Conservation (phyloP, 768 basidiomycete species). For the Auricularia auricula-judae region DNA sequence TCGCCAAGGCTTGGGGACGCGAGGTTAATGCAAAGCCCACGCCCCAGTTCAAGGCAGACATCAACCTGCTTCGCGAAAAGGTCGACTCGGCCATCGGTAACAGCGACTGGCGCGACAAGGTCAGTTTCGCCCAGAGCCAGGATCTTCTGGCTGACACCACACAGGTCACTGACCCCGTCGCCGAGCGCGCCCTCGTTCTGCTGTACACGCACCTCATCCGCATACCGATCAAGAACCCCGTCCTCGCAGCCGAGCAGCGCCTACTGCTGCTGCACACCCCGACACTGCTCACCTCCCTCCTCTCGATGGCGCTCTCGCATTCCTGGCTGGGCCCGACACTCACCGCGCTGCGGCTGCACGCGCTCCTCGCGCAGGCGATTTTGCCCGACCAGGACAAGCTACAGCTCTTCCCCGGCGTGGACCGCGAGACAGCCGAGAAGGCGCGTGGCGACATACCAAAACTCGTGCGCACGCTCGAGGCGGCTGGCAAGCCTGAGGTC, state of each 20-base stretch:
- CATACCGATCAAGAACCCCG: constrained; percentile 36
- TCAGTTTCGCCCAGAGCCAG: too few species aligned
- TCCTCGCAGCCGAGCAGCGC: constrained; percentile 50
- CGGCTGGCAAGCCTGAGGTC: constrained; percentile 37
- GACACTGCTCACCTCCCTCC: constrained; percentile 61
- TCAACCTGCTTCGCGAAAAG: constrained; percentile 40
- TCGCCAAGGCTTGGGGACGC: constrained; percentile 54
- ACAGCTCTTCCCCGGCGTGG: constrained; percentile 70
- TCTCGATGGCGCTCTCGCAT: constrained; percentile 73
- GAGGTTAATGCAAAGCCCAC: constrained; percentile 18
- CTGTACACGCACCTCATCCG: constrained; percentile 82
- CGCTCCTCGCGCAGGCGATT: constrained; percentile 76
- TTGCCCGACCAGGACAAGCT: constrained; percentile 41
- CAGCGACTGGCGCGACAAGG: constrained; percentile 16
- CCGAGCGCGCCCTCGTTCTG: constrained; percentile 47
- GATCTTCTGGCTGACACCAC: too few species aligned
- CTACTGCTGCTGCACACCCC: constrained; percentile 62
- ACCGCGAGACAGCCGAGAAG: constrained; percentile 22
- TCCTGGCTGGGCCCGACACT: constrained; percentile 82
- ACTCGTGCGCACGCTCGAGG: constrained; percentile 39
- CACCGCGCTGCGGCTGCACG: constrained; percentile 69
- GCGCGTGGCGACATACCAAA: constrained; percentile 35
- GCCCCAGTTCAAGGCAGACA: constrained; percentile 12
- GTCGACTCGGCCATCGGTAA: constrained; percentile 23
- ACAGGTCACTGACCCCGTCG: constrained; percentile 41